Percentiles rank a stretch among this genome's conserved stretches.
Evolutionary conservation across 805 yeast genomes (phyloP).

Genomic region (Candida hungchunana): DNA sequence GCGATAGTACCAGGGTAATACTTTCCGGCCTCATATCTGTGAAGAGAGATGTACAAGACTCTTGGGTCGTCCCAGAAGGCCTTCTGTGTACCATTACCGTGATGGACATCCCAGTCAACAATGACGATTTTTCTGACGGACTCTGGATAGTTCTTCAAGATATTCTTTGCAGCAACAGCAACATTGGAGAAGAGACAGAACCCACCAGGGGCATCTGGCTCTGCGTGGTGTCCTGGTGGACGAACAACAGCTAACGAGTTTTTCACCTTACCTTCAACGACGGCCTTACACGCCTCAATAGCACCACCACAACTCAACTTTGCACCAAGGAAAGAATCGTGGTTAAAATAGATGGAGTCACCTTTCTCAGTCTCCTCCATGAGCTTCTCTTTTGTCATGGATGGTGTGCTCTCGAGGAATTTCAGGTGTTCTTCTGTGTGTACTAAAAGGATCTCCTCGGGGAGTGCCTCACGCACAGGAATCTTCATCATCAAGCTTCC

Average conservation of each 20-base stretch:
- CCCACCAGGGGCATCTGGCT: slow-evolving; percentile 96
- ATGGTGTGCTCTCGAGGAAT: slow-evolving; percentile 68
- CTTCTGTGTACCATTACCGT: slow-evolving; percentile 97
- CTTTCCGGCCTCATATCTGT: slow-evolving; percentile 86
- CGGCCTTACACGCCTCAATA: slow-evolving; percentile 94
- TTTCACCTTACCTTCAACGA: slow-evolving; percentile 86
- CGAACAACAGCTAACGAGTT: slow-evolving; percentile 92
- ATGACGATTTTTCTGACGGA: slow-evolving; percentile 78
- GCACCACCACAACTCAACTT: slow-evolving; percentile 95
- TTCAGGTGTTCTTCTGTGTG: slow-evolving; percentile 79
- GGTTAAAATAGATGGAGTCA: slow-evolving; percentile 92
- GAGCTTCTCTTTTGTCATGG: slow-evolving; percentile 73
- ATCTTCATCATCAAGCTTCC: slow-evolving; percentile 86
- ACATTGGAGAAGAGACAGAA: slow-evolving; percentile 95
- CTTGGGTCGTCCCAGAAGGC: slow-evolving; percentile 86
- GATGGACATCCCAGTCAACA: slow-evolving; percentile 98
- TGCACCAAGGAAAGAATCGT: slow-evolving; percentile 84
- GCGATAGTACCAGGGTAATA: slow-evolving; percentile 93
- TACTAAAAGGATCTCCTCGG: slow-evolving; percentile 80
- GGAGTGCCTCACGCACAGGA: slow-evolving; percentile 85
- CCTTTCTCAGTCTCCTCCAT: slow-evolving; percentile 84
- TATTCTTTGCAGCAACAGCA: slow-evolving; percentile 91
- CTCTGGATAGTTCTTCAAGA: slow-evolving; percentile 80
- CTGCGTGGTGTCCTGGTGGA: slow-evolving; percentile 99
- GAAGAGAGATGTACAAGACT: slow-evolving; percentile 86